Evolutionary conservation across 176 grass and related monocot species (phyloP).

Genomic region (Triticum aestivum): DNA sequence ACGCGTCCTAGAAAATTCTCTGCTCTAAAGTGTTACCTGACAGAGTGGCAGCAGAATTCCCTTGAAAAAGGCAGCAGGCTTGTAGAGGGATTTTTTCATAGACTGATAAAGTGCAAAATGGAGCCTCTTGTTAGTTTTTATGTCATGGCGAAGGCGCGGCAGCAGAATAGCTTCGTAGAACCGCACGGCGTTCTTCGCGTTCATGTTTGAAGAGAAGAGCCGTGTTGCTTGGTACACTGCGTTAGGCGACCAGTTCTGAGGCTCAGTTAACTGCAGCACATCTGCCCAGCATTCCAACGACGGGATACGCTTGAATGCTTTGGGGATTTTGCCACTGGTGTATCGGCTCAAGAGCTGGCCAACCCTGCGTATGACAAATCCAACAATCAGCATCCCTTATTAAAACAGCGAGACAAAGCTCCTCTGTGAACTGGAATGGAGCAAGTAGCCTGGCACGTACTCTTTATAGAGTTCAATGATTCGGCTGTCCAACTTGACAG

Average conservation of each 20-base stretch:
- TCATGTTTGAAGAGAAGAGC: constrained; percentile 95
- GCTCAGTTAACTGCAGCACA: constrained; percentile 78
- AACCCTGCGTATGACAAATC: constrained; percentile 52
- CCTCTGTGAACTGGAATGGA: neutral
- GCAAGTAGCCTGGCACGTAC: constrained; percentile 37
- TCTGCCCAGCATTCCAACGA: constrained; percentile 72
- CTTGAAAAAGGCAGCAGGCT: constrained; percentile 87
- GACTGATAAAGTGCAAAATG: constrained; percentile 90
- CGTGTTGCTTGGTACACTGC: constrained; percentile 88
- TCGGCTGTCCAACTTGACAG: constrained; percentile 54
- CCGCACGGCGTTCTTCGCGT: constrained; percentile 45
- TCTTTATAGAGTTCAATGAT: constrained; percentile 67
- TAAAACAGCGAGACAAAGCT: neutral
- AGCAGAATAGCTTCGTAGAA: constrained; percentile 87
- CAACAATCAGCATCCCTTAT: too few species aligned
- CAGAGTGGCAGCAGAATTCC: constrained; percentile 89
- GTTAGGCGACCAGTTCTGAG: constrained; percentile 88
- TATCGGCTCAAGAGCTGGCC: constrained; percentile 74
- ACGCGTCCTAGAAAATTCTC: neutral
- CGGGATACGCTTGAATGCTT: constrained; percentile 82
- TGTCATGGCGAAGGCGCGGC: constrained; percentile 79
- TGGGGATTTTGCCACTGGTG: constrained; percentile 83
- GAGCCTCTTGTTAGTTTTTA: constrained; percentile 76
- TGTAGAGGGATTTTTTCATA: constrained; percentile 77
- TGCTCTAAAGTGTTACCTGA: constrained; percentile 49